Conservation (phyloP, 2,329 filamentous ascomycete genomes). For the Colletotrichum cordylinicola region DNA sequence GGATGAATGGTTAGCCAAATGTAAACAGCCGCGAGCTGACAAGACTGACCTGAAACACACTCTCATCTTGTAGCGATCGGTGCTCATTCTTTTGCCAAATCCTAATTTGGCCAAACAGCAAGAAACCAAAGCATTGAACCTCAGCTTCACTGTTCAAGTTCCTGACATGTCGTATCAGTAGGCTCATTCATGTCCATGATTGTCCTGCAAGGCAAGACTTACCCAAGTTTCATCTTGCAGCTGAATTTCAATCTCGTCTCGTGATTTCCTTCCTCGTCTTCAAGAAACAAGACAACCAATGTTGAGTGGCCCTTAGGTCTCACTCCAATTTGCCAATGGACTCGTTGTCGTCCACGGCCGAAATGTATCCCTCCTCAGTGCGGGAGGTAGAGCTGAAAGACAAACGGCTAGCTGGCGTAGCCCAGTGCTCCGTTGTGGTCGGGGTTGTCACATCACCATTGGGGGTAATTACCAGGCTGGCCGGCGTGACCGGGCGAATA, state of each 20-base stretch:
- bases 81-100: not conserved
- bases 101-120: not conserved
- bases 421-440: conserved; percentile 10
- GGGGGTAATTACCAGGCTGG: not conserved
- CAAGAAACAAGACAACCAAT: not conserved
- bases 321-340: not conserved
- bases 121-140: not conserved
- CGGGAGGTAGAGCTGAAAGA: not conserved
- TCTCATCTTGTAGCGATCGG: not conserved
- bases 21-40: not conserved
- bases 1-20: not conserved
- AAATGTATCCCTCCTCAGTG: not conserved
- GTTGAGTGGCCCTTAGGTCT: not conserved
- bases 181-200: not conserved
- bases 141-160: not conserved
- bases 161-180: not conserved
- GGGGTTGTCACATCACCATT: conserved; percentile 4
- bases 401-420: conserved; percentile 16
- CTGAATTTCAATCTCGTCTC: not conserved
- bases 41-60: not conserved
- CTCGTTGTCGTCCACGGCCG: not conserved
- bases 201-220: not conserved
- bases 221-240: not conserved
- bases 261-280: not conserved
- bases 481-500: conserved; percentile 15